Conservation (phyloP, 352 stramenopile genomes). For the Phytophthora idaei region DNA sequence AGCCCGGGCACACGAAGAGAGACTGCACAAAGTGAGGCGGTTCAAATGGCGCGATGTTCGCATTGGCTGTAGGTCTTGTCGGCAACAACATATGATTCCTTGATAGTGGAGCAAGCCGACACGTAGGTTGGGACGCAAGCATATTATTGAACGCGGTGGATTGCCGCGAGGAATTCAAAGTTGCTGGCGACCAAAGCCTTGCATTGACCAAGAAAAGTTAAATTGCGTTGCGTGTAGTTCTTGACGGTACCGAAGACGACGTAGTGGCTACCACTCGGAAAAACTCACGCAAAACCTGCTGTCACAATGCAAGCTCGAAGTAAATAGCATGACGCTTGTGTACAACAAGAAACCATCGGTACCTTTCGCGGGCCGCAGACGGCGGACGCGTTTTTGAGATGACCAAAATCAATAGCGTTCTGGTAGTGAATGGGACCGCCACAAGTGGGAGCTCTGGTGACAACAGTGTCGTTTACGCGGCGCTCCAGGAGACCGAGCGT, state of each 20-base stretch:
- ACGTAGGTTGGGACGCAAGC: not conserved
- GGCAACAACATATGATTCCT: not conserved
- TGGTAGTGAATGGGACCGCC: not conserved
- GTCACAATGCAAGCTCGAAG: conserved; percentile 2
- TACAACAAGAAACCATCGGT: not conserved
- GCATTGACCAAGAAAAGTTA: not conserved
- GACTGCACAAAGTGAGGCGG: not conserved
- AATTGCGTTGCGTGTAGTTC: not conserved
- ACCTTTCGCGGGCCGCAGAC: not conserved
- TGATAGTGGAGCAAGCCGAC: not conserved
- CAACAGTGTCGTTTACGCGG: not conserved
- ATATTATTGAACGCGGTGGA: conserved; percentile 2
- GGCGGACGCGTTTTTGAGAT: conserved; percentile 1
- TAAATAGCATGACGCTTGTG: not conserved
- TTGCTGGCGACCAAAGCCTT: not conserved
- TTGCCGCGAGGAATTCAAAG: not conserved
- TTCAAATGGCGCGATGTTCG: not conserved
- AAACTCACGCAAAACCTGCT: not conserved
- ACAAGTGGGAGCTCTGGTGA: not conserved
- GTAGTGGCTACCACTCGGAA: not conserved
- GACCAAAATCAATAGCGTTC: not conserved
- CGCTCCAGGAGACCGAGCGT: not conserved
- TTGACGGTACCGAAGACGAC: not conserved
- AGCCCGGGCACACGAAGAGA: not conserved
- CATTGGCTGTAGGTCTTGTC: not conserved